phyloP scores from a whole-genome alignment of 2,329 filamentous ascomycete species.

The Bipolaris bicolor region DNA sequence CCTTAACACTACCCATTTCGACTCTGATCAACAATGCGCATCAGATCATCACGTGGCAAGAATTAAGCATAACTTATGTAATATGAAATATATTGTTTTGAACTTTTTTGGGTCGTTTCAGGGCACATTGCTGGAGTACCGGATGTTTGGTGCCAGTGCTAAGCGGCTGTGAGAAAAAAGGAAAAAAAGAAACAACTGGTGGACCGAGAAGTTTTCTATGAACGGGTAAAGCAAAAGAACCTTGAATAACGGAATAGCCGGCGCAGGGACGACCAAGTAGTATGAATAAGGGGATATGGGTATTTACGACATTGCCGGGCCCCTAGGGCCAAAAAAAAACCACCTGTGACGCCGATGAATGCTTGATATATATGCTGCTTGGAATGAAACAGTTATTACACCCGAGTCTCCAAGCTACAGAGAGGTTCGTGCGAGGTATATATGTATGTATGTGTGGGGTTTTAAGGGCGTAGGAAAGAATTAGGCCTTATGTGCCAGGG shows the following conservation, averaged over 20 bases:
- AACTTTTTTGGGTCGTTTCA: neutral
- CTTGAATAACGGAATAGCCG: constrained; percentile 17
- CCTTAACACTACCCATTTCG: neutral
- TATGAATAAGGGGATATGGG: constrained; percentile 12
- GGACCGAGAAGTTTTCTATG: constrained; percentile 1
- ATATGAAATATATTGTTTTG: neutral
- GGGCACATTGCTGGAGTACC: neutral
- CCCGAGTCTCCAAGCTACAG: constrained; percentile 2
- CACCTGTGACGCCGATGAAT: constrained; percentile 14
- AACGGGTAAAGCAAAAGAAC: neutral
- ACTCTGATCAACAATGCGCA: neutral
- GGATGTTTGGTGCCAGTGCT: neutral
- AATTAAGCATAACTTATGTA: neutral
- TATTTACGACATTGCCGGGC: constrained; percentile 15
- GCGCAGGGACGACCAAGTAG: neutral
- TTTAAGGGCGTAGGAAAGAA: neutral
- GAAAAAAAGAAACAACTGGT: neutral
- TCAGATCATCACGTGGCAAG: neutral
- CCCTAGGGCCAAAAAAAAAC: neutral
- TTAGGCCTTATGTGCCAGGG: constrained; percentile 4
- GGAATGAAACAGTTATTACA: neutral
- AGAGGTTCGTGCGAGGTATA: constrained; percentile 3
- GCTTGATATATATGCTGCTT: constrained; percentile 10
- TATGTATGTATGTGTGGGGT: neutral
- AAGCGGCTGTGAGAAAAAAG: constrained; percentile 9